These are phyloP conservation scores for Takashimella koratensis DNA, from an alignment of 1,284 basidiomycete genomes.

Conservation along the genomic window DNA sequence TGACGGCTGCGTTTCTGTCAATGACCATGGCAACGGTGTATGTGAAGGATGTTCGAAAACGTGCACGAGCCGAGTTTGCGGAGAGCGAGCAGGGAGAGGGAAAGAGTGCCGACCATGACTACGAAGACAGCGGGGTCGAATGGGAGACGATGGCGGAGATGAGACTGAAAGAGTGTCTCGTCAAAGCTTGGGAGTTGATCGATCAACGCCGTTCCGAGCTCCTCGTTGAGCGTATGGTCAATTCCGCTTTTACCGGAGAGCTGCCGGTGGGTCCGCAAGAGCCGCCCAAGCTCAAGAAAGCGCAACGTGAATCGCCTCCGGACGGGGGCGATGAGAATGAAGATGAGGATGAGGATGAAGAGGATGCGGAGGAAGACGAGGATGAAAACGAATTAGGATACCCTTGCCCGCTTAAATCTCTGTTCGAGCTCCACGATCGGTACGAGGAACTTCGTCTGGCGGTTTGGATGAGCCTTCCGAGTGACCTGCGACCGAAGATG, in stretches of 20 bases:
- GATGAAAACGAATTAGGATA: constrained; percentile 8
- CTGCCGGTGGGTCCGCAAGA: not conserved
- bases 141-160: constrained; percentile 17
- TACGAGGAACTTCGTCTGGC: constrained; percentile 38
- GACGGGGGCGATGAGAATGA: constrained; percentile 5
- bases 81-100: constrained; percentile 17
- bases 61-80: constrained; percentile 17
- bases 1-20: constrained; percentile 21
- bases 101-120: too few relatives aligned
- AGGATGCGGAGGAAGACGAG: constrained; percentile 16
- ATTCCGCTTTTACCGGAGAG: constrained; percentile 13
- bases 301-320: not conserved
- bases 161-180: constrained; percentile 9
- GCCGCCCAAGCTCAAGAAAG: not conserved
- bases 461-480: constrained; percentile 26
- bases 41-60: constrained; percentile 20
- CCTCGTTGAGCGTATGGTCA: constrained; percentile 5
- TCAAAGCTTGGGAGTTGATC: constrained; percentile 4
- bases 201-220: constrained; percentile 10
- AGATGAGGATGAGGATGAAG: constrained; percentile 16
- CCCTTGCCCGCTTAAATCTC: constrained; percentile 24
- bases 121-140: constrained; percentile 8
- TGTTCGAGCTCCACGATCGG: constrained; percentile 33
- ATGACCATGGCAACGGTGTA: constrained; percentile 24
- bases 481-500: constrained; percentile 22